Conservation (phyloP, 495 filamentous ascomycete genomes). For the Clavariopsis aquatica region DNA sequence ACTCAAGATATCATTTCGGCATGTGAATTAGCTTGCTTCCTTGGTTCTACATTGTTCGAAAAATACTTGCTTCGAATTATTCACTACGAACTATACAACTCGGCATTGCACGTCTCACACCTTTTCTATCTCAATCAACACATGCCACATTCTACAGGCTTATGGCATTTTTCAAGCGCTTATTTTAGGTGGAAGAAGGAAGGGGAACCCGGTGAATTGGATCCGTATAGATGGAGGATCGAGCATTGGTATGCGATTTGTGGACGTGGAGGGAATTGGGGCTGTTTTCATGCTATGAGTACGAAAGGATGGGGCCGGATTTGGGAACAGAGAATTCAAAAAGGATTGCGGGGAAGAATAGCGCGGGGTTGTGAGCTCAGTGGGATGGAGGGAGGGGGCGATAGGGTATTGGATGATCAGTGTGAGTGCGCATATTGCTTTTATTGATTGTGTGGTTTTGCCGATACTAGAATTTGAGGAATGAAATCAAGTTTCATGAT, state of each 20-base stretch:
- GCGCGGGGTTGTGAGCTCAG: slow-evolving; percentile 1
- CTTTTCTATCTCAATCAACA: not conserved
- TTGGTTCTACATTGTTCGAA: slow-evolving; percentile 11
- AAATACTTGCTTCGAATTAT: slow-evolving; percentile 15
- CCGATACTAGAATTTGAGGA: no score
- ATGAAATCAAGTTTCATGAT: no score
- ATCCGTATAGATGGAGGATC: slow-evolving; percentile 23
- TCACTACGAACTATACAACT: slow-evolving; percentile 4
- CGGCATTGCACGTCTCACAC: not conserved
- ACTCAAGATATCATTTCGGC: slow-evolving; percentile 1
- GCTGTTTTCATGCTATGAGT: slow-evolving; percentile 26
- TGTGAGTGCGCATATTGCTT: no score
- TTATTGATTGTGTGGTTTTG: no score
- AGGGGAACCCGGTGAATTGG: slow-evolving; percentile 4
- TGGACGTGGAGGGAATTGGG: slow-evolving; percentile 18
- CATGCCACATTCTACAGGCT: slow-evolving; percentile 3
- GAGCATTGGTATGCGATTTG: slow-evolving; percentile 29
- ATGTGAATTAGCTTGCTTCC: not conserved
- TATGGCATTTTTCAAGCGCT: slow-evolving; percentile 3
- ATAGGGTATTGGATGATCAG: no score
- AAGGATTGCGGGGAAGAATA: slow-evolving; percentile 2
- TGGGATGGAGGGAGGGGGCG: not conserved
- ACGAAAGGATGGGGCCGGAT: slow-evolving; percentile 24
- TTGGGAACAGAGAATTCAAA: slow-evolving; percentile 27
- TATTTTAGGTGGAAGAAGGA: slow-evolving; percentile 12